Evolutionary conservation across 306 rosid genomes (phyloP).

Genomic region (Vigna nakashimae): DNA sequence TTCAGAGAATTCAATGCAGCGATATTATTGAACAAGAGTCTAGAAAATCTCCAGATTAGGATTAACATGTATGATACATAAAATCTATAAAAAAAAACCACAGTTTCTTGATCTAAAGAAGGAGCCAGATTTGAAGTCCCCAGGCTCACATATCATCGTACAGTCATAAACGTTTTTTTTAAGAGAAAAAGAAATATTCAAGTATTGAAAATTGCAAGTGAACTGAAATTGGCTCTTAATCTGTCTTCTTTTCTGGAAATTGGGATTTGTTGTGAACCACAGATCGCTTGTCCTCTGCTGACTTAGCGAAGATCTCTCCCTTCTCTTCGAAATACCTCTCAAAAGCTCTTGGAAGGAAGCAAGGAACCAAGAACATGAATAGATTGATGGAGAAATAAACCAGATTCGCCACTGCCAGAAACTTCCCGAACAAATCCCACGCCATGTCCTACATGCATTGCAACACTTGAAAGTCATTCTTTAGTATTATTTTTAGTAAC

Average conservation of each 20-base stretch:
- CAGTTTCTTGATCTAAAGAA: not conserved
- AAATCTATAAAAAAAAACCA: slow-evolving; percentile 31
- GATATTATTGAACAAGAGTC: not conserved
- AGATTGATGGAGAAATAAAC: slow-evolving; percentile 67
- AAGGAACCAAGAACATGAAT: slow-evolving; percentile 73
- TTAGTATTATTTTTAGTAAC: too few relatives aligned
- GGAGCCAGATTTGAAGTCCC: too few relatives aligned
- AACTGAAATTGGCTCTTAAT: slow-evolving; percentile 28
- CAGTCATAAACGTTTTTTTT: slow-evolving; percentile 6
- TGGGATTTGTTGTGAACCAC: slow-evolving; percentile 29
- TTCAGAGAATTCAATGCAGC: slow-evolving; percentile 16
- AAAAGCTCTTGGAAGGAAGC: slow-evolving; percentile 83
- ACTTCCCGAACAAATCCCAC: slow-evolving; percentile 88
- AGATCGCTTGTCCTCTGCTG: slow-evolving; percentile 65
- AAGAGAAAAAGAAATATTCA: not conserved
- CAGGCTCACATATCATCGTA: slow-evolving; percentile 7
- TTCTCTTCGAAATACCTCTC: slow-evolving; percentile 71
- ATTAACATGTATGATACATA: slow-evolving; percentile 1
- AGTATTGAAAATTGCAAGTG: slow-evolving; percentile 17
- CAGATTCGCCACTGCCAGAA: slow-evolving; percentile 61
- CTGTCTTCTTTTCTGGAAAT: slow-evolving; percentile 47
- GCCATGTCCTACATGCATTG: slow-evolving; percentile 57
- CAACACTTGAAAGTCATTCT: not conserved
- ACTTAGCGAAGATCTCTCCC: slow-evolving; percentile 63
- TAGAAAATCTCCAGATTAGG: slow-evolving; percentile 3